phyloP scores from a whole-genome alignment of 2,329 filamentous ascomycete genomes.

The Graphilbum ipis-grandicollis region DNA sequence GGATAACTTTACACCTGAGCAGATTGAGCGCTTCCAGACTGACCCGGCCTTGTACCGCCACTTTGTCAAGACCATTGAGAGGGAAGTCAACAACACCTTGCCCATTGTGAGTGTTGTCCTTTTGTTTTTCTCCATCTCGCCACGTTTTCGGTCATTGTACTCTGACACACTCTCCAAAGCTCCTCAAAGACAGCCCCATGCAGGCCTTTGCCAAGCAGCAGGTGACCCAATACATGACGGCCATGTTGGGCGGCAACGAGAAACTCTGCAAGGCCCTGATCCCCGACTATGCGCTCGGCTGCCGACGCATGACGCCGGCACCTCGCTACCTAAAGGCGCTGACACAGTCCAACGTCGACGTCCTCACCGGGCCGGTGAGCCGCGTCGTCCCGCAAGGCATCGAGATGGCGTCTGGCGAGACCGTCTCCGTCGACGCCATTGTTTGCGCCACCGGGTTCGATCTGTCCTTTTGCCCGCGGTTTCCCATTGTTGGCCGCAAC shows the following conservation, averaged over 20 bases:
- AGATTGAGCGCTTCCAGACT: conserved; percentile 28
- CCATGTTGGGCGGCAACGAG: conserved; percentile 27
- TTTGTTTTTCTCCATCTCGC: background rate
- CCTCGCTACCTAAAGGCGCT: conserved; percentile 30
- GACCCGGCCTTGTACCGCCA: conserved; percentile 26
- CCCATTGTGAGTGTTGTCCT: conserved; percentile 21
- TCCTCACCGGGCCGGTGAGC: conserved; percentile 27
- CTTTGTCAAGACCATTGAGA: conserved; percentile 29
- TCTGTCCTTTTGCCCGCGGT: conserved; percentile 32
- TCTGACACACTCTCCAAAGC: conserved; percentile 9
- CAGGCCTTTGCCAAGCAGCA: conserved; percentile 24
- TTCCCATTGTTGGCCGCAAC: conserved; percentile 29
- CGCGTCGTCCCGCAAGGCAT: conserved; percentile 29
- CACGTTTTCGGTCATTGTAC: too few relatives aligned
- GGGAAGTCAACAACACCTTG: conserved; percentile 25
- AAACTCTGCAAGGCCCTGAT: conserved; percentile 32
- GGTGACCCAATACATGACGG: conserved; percentile 27
- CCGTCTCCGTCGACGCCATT: conserved; percentile 35
- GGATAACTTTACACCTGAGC: conserved; percentile 23
- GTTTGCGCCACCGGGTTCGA: conserved; percentile 42
- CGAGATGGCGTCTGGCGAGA: conserved; percentile 26
- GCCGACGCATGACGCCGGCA: conserved; percentile 31
- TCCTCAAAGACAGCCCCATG: conserved; percentile 21
- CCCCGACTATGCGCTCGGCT: conserved; percentile 29
- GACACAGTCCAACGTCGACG: conserved; percentile 26